Percentiles rank a stretch among this genome's conserved stretches.
Evolutionary conservation across 257 asterid species (phyloP).

Genomic region (Knoxia roxburghii): DNA sequence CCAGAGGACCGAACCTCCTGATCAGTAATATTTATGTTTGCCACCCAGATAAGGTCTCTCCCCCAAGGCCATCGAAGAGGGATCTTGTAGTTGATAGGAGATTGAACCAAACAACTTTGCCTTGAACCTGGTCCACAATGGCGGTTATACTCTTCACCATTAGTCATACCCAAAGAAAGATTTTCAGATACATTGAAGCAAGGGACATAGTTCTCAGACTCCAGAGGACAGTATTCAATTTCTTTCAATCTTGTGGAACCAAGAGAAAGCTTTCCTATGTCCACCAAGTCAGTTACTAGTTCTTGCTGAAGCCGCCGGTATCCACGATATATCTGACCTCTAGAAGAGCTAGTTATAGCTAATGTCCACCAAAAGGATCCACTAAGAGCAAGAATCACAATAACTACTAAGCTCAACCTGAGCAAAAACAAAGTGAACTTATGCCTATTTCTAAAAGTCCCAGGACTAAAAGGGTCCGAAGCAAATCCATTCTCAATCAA

Average conservation of each 20-base stretch:
- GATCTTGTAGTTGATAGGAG: conserved; percentile 73
- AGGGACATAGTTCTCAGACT: conserved; percentile 77
- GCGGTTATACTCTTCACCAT: conserved; percentile 66
- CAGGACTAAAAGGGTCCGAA: conserved; percentile 66
- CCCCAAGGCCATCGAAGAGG: conserved; percentile 98
- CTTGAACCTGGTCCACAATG: conserved; percentile 48
- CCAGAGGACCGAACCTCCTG: conserved; percentile 97
- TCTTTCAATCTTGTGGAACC: conserved; percentile 62
- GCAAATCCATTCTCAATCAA: conserved; percentile 56
- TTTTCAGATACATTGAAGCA: conserved; percentile 83
- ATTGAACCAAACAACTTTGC: conserved; percentile 79
- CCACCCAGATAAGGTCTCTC: conserved; percentile 90
- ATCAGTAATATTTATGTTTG: conserved; percentile 96
- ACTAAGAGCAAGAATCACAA: conserved; percentile 73
- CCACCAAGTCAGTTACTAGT: conserved; percentile 72
- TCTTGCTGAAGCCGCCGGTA: conserved; percentile 86
- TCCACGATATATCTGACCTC: conserved; percentile 70
- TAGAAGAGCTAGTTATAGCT: conserved; percentile 61
- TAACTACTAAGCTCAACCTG: conserved; percentile 64
- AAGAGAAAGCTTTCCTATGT: conserved; percentile 81
- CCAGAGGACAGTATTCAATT: conserved; percentile 67
- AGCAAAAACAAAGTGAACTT: conserved; percentile 48
- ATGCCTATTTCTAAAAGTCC: conserved; percentile 51
- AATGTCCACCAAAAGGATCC: conserved; percentile 97
- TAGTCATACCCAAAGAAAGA: conserved; percentile 59